Evolutionary conservation across 306 rosid species (phyloP).

Genomic region (Echinosophora koreensis): DNA sequence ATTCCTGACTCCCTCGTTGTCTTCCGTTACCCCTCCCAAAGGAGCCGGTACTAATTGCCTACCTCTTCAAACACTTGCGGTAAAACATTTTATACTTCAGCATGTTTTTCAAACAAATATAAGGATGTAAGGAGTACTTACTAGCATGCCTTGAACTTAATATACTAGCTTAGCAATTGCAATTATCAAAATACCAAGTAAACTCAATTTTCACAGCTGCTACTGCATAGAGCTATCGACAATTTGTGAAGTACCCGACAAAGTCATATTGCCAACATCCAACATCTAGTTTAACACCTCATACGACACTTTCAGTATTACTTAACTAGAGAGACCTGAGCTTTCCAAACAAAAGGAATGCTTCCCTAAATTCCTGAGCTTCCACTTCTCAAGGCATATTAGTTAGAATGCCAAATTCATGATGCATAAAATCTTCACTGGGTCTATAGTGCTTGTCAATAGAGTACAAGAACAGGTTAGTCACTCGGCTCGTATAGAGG

Average conservation of each 20-base stretch:
- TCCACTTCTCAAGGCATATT: constrained; percentile 40
- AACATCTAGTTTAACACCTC: background rate
- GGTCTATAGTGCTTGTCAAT: constrained; percentile 81
- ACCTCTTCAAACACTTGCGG: too few species aligned
- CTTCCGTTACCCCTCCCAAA: too few species aligned
- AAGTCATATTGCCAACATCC: background rate
- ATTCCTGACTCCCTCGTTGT: too few species aligned
- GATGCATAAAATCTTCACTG: constrained; percentile 83
- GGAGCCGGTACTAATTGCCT: background rate
- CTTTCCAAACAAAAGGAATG: constrained; percentile 1
- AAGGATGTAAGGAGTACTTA: background rate
- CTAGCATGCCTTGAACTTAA: too few species aligned
- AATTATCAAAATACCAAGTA: background rate
- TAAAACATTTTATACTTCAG: background rate
- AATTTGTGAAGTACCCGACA: background rate
- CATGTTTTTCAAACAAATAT: background rate
- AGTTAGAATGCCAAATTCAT: constrained; percentile 65
- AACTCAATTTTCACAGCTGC: background rate
- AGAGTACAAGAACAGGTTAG: constrained; percentile 74
- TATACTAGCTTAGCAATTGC: background rate
- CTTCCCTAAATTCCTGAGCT: constrained; percentile 1
- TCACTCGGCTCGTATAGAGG: constrained; percentile 77
- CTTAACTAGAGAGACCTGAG: background rate
- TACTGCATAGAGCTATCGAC: background rate
- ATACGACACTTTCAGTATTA: background rate